A percentile compares a stretch with the other conserved stretches of the same genome.
These are phyloP conservation scores for Omphalotus olearius DNA, from an alignment of 1,284 basidiomycete genomes.

Conservation along the genomic window DNA sequence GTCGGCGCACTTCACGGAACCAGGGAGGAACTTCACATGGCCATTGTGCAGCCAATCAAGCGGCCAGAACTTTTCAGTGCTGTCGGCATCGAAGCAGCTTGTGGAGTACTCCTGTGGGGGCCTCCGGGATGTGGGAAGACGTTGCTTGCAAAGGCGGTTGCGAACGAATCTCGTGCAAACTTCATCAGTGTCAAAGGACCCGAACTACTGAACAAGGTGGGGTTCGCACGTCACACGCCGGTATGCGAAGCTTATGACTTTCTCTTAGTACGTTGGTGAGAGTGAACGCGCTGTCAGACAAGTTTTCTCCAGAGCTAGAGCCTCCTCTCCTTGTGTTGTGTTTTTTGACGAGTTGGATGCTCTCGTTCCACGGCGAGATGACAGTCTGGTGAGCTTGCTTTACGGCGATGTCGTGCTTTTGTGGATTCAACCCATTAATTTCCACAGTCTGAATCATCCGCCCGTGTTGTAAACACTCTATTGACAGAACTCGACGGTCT, in stretches of 20 bases:
- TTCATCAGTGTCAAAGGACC: conserved; percentile 98
- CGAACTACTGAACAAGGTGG: conserved; percentile 91
- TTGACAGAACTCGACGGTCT: conserved; percentile 96
- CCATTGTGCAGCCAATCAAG: conserved; percentile 92
- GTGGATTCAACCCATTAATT: background rate
- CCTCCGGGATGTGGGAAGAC: conserved; percentile 98
- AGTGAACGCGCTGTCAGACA: conserved; percentile 94
- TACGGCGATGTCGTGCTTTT: background rate
- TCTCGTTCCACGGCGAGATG: conserved; percentile 90
- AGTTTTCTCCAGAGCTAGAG: conserved; percentile 86
- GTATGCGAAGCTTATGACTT: no score
- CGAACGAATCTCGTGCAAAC: conserved; percentile 91
- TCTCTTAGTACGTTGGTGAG: conserved; percentile 88
- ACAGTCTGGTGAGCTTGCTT: conserved; percentile 53
- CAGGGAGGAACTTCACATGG: conserved; percentile 93
- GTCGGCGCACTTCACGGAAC: conserved; percentile 88
- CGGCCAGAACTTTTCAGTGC: conserved; percentile 85
- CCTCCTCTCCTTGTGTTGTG: conserved; percentile 86
- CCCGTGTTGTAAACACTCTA: conserved; percentile 96
- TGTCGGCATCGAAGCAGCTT: conserved; percentile 84
- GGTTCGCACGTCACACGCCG: background rate
- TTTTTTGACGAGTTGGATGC: conserved; percentile 98
- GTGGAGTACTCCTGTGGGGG: conserved; percentile 96
- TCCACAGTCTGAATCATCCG: conserved; percentile 88
- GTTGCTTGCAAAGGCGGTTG: conserved; percentile 92